Conservation (phyloP, 2,329 filamentous ascomycete genomes). For the Paraphoma sp. region DNA sequence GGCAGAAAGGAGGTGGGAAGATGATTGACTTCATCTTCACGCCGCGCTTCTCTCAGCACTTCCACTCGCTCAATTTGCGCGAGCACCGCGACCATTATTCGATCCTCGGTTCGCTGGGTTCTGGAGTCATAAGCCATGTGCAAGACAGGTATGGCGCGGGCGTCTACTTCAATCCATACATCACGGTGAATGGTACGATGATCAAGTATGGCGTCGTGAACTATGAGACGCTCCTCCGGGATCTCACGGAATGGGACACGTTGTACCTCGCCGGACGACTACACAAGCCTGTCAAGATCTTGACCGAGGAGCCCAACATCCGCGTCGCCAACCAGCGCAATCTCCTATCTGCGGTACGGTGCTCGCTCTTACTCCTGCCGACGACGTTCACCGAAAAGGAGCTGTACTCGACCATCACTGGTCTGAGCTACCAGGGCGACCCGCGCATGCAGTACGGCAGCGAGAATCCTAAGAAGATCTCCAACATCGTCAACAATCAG, state of each 20-base stretch:
- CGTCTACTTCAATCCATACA: slow-evolving; percentile 96
- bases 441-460: slow-evolving; percentile 92
- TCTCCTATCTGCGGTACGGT: slow-evolving; percentile 87
- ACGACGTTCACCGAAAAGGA: slow-evolving; percentile 84
- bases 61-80: slow-evolving; percentile 90
- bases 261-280: slow-evolving; percentile 95
- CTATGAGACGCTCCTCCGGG: slow-evolving; percentile 83
- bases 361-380: slow-evolving; percentile 85
- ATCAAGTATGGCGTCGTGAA: slow-evolving; percentile 99
- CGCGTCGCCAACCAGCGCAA: slow-evolving; percentile 96
- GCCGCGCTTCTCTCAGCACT: slow-evolving; percentile 92
- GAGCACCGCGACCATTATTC: slow-evolving; percentile 95
- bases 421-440: slow-evolving; percentile 92
- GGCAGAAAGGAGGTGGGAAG: slow-evolving; percentile 87
- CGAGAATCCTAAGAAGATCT: slow-evolving; percentile 90
- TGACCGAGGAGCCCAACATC: slow-evolving; percentile 90
- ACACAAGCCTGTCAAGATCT: slow-evolving; percentile 97
- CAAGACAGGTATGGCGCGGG: slow-evolving; percentile 91
- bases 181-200: slow-evolving; percentile 91
- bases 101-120: slow-evolving; percentile 80
- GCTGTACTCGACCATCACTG: slow-evolving; percentile 88
- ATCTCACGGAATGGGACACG: slow-evolving; percentile 90
- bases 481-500: slow-evolving; percentile 93
- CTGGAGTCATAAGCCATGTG: slow-evolving; percentile 80
- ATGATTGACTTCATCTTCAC: slow-evolving; percentile 99